A percentile compares a stretch with the other conserved stretches of the same genome.
Conservation (phyloP, 139 green algal species). For the Edaphochlamys debaryana region DNA sequence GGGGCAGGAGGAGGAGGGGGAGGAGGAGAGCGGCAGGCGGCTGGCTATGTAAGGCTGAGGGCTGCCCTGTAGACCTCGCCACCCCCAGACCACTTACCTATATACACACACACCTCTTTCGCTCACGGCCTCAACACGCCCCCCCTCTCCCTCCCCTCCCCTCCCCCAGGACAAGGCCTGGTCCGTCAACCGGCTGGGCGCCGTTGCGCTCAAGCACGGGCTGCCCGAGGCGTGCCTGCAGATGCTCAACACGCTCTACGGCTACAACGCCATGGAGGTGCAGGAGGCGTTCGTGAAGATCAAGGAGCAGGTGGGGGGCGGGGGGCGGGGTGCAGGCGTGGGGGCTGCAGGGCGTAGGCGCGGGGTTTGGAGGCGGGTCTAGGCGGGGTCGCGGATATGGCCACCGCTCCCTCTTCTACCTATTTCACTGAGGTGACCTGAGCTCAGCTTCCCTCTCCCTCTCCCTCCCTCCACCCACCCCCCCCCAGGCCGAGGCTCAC, state of each 20-base stretch:
- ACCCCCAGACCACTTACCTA: neutral
- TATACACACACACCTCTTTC: neutral
- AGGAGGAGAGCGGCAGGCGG: constrained; percentile 3
- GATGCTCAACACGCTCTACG: constrained; percentile 95
- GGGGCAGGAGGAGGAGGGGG: neutral
- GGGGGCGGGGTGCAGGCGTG: neutral
- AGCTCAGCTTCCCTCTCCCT: too few relatives aligned
- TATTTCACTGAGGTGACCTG: too few relatives aligned
- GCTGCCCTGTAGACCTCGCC: too few relatives aligned
- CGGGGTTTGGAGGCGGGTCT: too few relatives aligned
- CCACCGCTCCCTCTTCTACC: too few relatives aligned
- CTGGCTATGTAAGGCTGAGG: too few relatives aligned
- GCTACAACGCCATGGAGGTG: constrained; percentile 97
- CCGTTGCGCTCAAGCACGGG: constrained; percentile 72
- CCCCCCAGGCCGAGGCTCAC: constrained; percentile 65
- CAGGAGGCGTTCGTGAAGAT: constrained; percentile 99
- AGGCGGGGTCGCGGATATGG: too few relatives aligned
- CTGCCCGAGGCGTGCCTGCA: constrained; percentile 64
- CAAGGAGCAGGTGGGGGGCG: constrained; percentile 77
- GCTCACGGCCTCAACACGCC: neutral
- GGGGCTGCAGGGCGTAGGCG: neutral
- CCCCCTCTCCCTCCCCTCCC: neutral
- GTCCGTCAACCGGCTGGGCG: constrained; percentile 93
- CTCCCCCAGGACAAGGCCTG: constrained; percentile 89
- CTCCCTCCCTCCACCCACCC: too few relatives aligned